Evolutionary conservation across 148 eudicot genomes (phyloP), one percentile per base, ranked within the genome.

Genomic region (Dianthus caryophyllus): DNA sequence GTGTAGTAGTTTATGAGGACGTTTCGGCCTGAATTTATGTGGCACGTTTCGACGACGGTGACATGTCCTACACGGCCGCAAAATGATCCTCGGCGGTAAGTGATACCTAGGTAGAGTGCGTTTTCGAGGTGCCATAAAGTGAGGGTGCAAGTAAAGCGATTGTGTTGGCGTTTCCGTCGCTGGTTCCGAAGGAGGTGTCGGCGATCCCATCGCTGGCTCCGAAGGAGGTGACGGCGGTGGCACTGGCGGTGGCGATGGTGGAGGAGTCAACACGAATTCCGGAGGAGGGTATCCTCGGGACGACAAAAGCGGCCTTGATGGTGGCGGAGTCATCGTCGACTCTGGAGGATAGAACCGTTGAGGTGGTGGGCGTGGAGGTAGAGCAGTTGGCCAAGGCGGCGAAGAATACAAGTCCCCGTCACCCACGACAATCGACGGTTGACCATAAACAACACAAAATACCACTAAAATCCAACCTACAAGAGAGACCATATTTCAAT

Each of bases 101-200:
- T 53, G 79, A 51, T 64, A 70, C 2, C 67, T 70, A n/a, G 74
- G 79, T 21, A 73, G 6, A 53, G 43, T 43, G 14, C 56, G 51
- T 58, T 49, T 65, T n/a, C 66, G 74, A 13, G 62, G 74, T 16
- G 71, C 66, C 61, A 71, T 41, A 43, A 38, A 76, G 50, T 66
- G 71, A 9, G 79, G 79, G 26, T 62, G 52, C 21, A 76, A 38
- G 27, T 65, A 76, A 43, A 76, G 79, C 51, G 71, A 73, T n/a
- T 76, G 75, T 31, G 78, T 67, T 38, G 75, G 62, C 1, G 75
- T 39, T 4, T 58, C 66, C 9, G 71, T 26, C 8, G 66, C 0
- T 25, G 52, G 9, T 5, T 16, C 52, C 52, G 14, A 16, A 16
- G 17, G 66, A 63, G 66, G 52, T 7, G 66, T 51, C 21, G 51